Conservation (phyloP, 371 early-diverging fungal genomes). For the Phascolomyces articulosus region DNA sequence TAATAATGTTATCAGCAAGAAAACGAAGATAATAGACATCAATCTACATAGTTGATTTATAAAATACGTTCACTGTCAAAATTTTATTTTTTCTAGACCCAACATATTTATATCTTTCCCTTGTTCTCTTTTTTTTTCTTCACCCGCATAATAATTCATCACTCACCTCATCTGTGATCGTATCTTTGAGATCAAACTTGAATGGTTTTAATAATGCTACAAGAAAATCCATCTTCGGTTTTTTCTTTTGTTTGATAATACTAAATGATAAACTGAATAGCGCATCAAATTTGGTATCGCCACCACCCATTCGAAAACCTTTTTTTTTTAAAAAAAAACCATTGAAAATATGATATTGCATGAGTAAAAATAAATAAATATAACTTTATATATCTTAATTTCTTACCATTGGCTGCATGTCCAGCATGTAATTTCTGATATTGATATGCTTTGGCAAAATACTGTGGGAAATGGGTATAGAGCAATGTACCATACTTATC, state of each 20-base stretch:
- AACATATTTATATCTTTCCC: no score
- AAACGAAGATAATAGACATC: constrained; percentile 71
- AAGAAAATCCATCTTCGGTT: constrained; percentile 75
- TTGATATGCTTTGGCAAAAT: constrained; percentile 22
- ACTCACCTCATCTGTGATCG: constrained; percentile 16
- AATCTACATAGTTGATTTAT: no score
- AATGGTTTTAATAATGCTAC: constrained; percentile 68
- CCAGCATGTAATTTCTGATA: constrained; percentile 63
- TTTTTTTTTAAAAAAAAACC: neutral
- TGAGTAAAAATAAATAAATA: neutral
- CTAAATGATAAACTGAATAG: constrained; percentile 69
- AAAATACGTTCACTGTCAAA: no score
- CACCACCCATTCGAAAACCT: constrained; percentile 55
- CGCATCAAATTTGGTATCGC: constrained; percentile 60
- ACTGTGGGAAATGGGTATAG: constrained; percentile 39
- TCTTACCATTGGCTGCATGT: constrained; percentile 32
- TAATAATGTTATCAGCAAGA: constrained; percentile 79
- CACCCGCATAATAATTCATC: no score
- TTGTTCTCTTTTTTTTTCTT: no score
- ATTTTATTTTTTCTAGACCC: no score
- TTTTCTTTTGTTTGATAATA: constrained; percentile 68
- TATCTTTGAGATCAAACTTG: constrained; percentile 55
- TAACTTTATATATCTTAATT: neutral
- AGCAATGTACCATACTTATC: constrained; percentile 86
- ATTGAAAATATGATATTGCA: neutral